phyloP scores from a whole-genome alignment of 2,329 filamentous ascomycete species.

The Colletotrichum gloeosporioides region DNA sequence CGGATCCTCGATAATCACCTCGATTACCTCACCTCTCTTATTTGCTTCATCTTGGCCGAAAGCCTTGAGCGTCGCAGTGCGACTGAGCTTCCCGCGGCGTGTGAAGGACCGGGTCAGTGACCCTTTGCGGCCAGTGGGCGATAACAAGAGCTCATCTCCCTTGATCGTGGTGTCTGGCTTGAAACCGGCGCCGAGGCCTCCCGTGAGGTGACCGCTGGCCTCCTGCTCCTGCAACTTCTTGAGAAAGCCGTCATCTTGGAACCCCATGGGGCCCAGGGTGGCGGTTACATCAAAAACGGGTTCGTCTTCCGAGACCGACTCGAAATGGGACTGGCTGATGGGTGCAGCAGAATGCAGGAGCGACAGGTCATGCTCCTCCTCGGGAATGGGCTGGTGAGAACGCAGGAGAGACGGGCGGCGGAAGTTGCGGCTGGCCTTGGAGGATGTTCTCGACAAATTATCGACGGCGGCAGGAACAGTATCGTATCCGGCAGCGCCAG shows the following conservation, averaged over 20 bases:
- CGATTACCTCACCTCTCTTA: constrained; percentile 62
- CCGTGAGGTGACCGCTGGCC: constrained; percentile 59
- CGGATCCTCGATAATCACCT: constrained; percentile 56
- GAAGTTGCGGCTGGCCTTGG: constrained; percentile 28
- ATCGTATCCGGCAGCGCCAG: constrained; percentile 27
- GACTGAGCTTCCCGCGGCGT: constrained; percentile 31
- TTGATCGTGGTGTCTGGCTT: constrained; percentile 51
- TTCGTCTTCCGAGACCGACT: constrained; percentile 32
- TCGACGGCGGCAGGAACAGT: constrained; percentile 18
- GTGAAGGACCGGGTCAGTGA: constrained; percentile 48
- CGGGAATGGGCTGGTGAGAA: constrained; percentile 33
- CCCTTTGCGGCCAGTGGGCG: constrained; percentile 35
- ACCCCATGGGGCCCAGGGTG: constrained; percentile 48
- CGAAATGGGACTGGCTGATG: constrained; percentile 40
- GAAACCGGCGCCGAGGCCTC: constrained; percentile 63
- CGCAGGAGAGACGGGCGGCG: constrained; percentile 29
- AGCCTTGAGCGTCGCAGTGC: constrained; percentile 49
- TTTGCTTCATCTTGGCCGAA: constrained; percentile 65
- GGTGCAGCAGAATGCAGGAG: constrained; percentile 47
- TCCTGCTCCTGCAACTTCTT: constrained; percentile 56
- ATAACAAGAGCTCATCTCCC: constrained; percentile 54
- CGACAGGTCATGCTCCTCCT: constrained; percentile 49
- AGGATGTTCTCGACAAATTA: constrained; percentile 25
- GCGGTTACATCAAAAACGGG: constrained; percentile 51
- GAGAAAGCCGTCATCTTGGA: constrained; percentile 49